Base-by-base conservation (phyloP, 2,329 filamentous ascomycete genomes). In the Pseudogymnoascus sp. region DNA sequence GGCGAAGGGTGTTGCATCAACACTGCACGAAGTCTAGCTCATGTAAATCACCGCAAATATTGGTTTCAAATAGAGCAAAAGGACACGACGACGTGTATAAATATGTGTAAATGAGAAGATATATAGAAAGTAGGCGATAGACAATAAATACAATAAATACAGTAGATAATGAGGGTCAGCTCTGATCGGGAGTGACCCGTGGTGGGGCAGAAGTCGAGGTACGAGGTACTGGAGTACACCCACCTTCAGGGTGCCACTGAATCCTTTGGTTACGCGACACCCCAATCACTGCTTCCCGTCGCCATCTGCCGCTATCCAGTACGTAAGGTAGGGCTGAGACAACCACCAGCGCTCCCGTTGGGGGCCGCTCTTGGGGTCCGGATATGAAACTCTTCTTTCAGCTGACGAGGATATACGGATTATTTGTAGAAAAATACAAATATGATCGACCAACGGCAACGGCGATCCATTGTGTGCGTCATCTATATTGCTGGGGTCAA, bases 111-210 rank as follows among this genome's bases (percentile, higher is more conserved):
- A 54, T 35, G 47, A 18, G 47, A 33, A 35, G 9, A 54, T 54
- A 33, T 54, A 54, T 33, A 54, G 18, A 47, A 54, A 8, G 16
- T 12, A 9, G 9, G 43, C 28, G 11, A 35, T 35, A 14, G 14
- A 54, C 28, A 54, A 28, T 18, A 54, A 33, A 54, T 20, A 18
- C 18, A 18, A 18, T 18, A 54, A 33, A 54, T 20, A 20, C 16
- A 16, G 47, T 18, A 54, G 28, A 25, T 16, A 16, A 50, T 54
- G 47, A 54, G 28, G 47, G 47, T 54, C 47, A 54, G 47, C 47
- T 54, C 47, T 54, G 47, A 54, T 54, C 47, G 47, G 47, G 47
- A 54, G 47, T 54, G 47, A 54, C 47, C 28, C 47, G 47, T 54
- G 47, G 47, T 54, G 47, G 47, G 47, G 47, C 47, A 33, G 8